Evolutionary conservation across 1,284 basidiomycete genomes (phyloP).

Genomic region (Quambalaria eucalypti): DNA sequence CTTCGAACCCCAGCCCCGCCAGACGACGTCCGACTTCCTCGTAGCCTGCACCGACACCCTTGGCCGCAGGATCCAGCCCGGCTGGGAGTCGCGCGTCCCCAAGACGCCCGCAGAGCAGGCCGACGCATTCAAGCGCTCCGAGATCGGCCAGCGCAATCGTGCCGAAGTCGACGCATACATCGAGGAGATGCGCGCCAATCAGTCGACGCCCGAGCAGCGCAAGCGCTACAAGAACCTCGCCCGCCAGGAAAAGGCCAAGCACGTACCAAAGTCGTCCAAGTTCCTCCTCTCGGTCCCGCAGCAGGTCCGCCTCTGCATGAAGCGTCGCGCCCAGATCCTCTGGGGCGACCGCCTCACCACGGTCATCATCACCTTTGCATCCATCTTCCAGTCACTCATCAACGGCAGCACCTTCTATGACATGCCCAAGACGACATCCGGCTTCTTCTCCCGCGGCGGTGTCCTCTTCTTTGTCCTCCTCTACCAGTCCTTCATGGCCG

Average conservation of each 20-base stretch:
- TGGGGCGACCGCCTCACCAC: constrained; percentile 25
- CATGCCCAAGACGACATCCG: no score
- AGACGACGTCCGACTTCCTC: constrained; percentile 52
- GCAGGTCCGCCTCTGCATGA: constrained; percentile 25
- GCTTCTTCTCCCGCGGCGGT: constrained; percentile 27
- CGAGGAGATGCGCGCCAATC: constrained; percentile 11
- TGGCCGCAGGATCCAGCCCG: constrained; percentile 55
- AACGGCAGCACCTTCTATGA: constrained; percentile 25
- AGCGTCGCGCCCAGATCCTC: constrained; percentile 28
- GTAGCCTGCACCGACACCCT: constrained; percentile 56
- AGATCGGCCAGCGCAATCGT: constrained; percentile 19
- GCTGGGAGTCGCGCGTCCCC: constrained; percentile 50
- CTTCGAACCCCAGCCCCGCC: constrained; percentile 23
- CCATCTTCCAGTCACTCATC: constrained; percentile 26
- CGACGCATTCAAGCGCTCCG: constrained; percentile 19
- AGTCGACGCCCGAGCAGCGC: constrained; percentile 20
- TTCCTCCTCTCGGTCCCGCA: constrained; percentile 28
- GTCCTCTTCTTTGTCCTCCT: constrained; percentile 35
- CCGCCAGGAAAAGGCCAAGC: constrained; percentile 24
- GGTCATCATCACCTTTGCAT: constrained; percentile 32
- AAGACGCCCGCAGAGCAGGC: constrained; percentile 32
- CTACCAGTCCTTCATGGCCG: constrained; percentile 35
- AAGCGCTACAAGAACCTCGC: constrained; percentile 16
- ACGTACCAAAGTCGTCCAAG: constrained; percentile 20
- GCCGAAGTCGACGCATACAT: constrained; percentile 33